phyloP scores from a whole-genome alignment of 2,329 filamentous ascomycete species.

The Fusarium paranaense region DNA sequence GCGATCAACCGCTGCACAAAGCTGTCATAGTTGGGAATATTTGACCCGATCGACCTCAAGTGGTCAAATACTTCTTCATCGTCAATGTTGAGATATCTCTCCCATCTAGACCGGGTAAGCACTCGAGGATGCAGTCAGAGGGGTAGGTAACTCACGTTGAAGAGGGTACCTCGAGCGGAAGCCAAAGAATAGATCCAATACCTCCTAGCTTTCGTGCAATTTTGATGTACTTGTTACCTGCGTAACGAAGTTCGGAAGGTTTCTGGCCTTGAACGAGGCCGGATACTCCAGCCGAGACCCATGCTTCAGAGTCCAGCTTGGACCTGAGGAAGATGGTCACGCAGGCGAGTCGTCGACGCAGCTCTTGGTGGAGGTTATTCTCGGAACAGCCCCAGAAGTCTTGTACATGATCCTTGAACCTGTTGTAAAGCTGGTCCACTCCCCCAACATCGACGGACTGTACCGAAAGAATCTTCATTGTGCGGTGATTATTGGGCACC shows the following conservation, averaged over 20 bases:
- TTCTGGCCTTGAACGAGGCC: conserved; percentile 37
- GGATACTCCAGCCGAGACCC: conserved; percentile 36
- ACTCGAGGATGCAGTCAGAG: fast-evolving
- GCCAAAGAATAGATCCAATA: conserved; percentile 48
- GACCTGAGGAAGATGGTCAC: conserved; percentile 47
- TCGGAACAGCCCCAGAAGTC: conserved; percentile 40
- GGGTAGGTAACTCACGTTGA: conserved; percentile 45
- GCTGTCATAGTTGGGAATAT: conserved; percentile 20
- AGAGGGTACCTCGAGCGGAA: conserved; percentile 46
- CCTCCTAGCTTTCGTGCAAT: conserved; percentile 46
- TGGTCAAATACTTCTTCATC: conserved; percentile 48
- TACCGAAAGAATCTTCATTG: conserved; percentile 45
- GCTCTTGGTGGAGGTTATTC: conserved; percentile 34
- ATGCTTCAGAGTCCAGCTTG: conserved; percentile 35
- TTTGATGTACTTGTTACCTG: conserved; percentile 51
- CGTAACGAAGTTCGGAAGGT: conserved; percentile 45
- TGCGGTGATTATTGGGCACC: conserved; percentile 47
- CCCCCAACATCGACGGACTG: conserved; percentile 25
- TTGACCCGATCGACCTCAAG: conserved; percentile 32
- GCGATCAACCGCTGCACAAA: conserved; percentile 43
- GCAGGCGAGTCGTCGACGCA: conserved; percentile 46
- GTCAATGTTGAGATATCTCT: conserved; percentile 50
- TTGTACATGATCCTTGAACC: conserved; percentile 23
- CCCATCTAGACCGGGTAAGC: conserved; percentile 41
- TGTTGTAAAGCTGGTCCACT: conserved; percentile 24